phyloP scores from a whole-genome alignment of 2,329 filamentous ascomycete genomes.

The Arthrinium phaeospermum region DNA sequence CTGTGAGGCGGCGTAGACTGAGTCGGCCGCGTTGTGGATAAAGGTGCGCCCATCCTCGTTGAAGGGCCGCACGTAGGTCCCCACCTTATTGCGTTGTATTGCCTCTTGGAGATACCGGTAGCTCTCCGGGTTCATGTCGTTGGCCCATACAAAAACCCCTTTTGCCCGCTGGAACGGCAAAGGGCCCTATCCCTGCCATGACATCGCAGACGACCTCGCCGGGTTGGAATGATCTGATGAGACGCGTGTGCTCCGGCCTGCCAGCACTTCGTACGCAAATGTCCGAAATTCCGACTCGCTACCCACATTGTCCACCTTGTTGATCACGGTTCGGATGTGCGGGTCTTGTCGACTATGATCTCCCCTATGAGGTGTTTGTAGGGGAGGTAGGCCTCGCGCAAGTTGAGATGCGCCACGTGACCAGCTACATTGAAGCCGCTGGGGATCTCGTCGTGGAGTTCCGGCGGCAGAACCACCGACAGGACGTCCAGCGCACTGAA shows the following conservation, averaged over 20 bases:
- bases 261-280: constrained; percentile 89
- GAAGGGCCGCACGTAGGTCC: constrained; percentile 75
- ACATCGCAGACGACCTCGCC: constrained; percentile 94
- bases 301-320: constrained; percentile 91
- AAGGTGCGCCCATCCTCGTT: constrained; percentile 84
- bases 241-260: constrained; percentile 83
- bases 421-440: constrained; percentile 87
- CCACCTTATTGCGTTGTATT: constrained; percentile 77
- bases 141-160: constrained; percentile 94
- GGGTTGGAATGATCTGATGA: constrained; percentile 76
- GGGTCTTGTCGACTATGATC: constrained; percentile 87
- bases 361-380: constrained; percentile 88
- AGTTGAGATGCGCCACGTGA: constrained; percentile 92
- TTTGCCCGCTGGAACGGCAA: constrained; percentile 89
- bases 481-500: constrained; percentile 73
- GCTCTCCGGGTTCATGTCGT: constrained; percentile 94
- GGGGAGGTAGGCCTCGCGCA: constrained; percentile 80
- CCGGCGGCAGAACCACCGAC: constrained; percentile 77
- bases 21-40: constrained; percentile 72
- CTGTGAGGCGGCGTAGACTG: constrained; percentile 57
- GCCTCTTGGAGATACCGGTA: constrained; percentile 74
- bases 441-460: constrained; percentile 80
- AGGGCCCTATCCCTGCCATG: constrained; percentile 97
- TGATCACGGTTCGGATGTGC: constrained; percentile 85
- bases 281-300: constrained; percentile 86